Conservation (phyloP, 192 early-diverging fungal genomes). For the Coemansia sp. region DNA sequence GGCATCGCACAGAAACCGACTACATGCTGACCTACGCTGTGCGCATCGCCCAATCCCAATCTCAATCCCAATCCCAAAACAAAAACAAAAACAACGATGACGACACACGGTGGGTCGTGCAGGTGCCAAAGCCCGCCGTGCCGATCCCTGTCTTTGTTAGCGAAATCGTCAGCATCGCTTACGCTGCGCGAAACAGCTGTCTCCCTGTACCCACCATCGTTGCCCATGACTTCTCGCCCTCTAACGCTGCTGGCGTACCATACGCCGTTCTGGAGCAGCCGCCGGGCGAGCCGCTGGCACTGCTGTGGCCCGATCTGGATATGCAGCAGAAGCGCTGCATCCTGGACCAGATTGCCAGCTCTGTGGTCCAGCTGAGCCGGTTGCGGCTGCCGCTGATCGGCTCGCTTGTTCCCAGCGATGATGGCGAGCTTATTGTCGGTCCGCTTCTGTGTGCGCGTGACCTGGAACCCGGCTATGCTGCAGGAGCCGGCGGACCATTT, state of each 20-base stretch:
- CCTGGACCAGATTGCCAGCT: conserved; percentile 36
- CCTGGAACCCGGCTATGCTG: conserved; percentile 25
- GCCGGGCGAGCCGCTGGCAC: conserved; percentile 17
- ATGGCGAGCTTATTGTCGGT: conserved; percentile 20
- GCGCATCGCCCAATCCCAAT: too few relatives aligned
- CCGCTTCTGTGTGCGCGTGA: conserved; percentile 36
- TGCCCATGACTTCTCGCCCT: conserved; percentile 23
- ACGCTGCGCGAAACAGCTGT: conserved; percentile 18
- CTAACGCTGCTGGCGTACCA: conserved; percentile 36
- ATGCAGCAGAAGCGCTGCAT: conserved; percentile 24
- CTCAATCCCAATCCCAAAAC: too few relatives aligned
- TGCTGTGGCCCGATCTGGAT: conserved; percentile 19
- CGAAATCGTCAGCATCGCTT: conserved; percentile 38
- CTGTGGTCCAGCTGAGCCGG: conserved; percentile 30
- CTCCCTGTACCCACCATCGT: conserved; percentile 19
- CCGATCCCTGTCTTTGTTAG: conserved; percentile 28
- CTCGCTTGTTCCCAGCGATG: conserved; percentile 17
- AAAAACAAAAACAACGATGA: neutral
- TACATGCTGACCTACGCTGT: conserved; percentile 36
- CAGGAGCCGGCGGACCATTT: conserved; percentile 17
- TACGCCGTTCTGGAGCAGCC: conserved; percentile 22
- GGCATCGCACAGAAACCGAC: conserved; percentile 32
- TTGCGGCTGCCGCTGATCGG: conserved; percentile 33
- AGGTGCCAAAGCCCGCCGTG: conserved; percentile 36
- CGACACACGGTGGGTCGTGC: conserved; percentile 11